These are phyloP conservation scores for Nicotiana sylvestris DNA, from an alignment of 257 asterid species.

Conservation along the genomic window DNA sequence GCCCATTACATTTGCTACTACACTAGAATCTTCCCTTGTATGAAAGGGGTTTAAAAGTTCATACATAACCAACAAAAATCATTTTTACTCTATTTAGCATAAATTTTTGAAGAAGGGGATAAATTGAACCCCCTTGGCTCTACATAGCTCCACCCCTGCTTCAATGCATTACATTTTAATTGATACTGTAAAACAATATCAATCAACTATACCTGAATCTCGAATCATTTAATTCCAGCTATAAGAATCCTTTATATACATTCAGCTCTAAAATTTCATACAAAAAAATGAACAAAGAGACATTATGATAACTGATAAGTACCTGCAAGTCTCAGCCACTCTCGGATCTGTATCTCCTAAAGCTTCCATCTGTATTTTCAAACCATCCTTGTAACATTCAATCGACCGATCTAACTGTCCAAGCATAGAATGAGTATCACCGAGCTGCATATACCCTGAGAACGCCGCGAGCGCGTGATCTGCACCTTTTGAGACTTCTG, in stretches of 20 bases:
- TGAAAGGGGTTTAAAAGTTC: too few relatives aligned
- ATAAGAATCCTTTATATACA: background rate
- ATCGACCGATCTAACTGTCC: slow-evolving; percentile 96
- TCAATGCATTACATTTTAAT: background rate
- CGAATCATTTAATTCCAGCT: background rate
- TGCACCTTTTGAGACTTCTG: slow-evolving; percentile 77
- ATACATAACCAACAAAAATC: too few relatives aligned
- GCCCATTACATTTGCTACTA: too few relatives aligned
- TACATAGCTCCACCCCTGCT: too few relatives aligned
- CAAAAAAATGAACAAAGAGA: too few relatives aligned
- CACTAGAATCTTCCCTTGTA: too few relatives aligned
- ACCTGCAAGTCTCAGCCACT: slow-evolving; percentile 97
- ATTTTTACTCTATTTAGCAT: too few relatives aligned
- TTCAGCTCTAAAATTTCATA: background rate
- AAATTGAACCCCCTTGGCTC: too few relatives aligned
- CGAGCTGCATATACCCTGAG: slow-evolving; percentile 93
- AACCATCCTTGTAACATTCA: slow-evolving; percentile 77
- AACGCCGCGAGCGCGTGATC: slow-evolving; percentile 96
- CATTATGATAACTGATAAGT: background rate
- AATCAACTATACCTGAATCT: background rate
- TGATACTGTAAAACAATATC: background rate
- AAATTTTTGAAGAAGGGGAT: too few relatives aligned
- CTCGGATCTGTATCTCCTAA: slow-evolving; percentile 92
- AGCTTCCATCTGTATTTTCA: slow-evolving; percentile 88
- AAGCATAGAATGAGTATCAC: slow-evolving; percentile 94